Evolutionary conservation across 371 early-diverging fungal genomes (phyloP), one percentile per base, ranked within the genome.

Genomic region (Quaeritorhiza haematococci): DNA sequence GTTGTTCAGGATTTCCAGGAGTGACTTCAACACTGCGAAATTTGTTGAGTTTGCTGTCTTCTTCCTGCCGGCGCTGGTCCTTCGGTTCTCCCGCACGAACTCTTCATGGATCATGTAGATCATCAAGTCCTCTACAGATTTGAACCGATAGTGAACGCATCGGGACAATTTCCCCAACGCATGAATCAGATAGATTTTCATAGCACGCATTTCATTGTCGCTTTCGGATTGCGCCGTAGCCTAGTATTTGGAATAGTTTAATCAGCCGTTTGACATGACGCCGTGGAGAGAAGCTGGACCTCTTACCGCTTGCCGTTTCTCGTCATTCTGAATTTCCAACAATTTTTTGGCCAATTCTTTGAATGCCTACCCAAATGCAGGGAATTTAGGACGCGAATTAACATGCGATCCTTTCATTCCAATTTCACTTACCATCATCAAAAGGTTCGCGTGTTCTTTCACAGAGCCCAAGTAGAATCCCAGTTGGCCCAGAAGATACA

Each of bases 91-190:
- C 69, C 2, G 35, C 1, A 55, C 55, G 35, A 74, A 65, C 53
- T 78, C 79, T 34, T 70, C 63, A 33, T 70, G 59, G 13, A 74
- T 48, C 56, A 74, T 61, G 48, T 74, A 78, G n/a, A 75, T 35
- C 1, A 69, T 58, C 27, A 74, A 50, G 49, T 74, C 69, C 49
- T 78, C 73, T 15, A 67, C 64, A 23, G 49, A 58, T 19, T 66
- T 48, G 0, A 64, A 59, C 33, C 63, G 60, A 47, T 64, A 58
- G 27, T 66, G 64, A 21, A 60, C 29, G 52, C 60, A 57, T 17
- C 63, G 48, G 3, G 72, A 65, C 49, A 65, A 73, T 44, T 75
- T 75, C 41, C 75, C 79, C 33, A 78, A 66, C 7, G 79, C 72
- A 50, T 74, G 72, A 27, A 75, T 49, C 19, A 74, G 63, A 63